Conservation (phyloP, 768 basidiomycete species). For the Macrocybe gigantea region DNA sequence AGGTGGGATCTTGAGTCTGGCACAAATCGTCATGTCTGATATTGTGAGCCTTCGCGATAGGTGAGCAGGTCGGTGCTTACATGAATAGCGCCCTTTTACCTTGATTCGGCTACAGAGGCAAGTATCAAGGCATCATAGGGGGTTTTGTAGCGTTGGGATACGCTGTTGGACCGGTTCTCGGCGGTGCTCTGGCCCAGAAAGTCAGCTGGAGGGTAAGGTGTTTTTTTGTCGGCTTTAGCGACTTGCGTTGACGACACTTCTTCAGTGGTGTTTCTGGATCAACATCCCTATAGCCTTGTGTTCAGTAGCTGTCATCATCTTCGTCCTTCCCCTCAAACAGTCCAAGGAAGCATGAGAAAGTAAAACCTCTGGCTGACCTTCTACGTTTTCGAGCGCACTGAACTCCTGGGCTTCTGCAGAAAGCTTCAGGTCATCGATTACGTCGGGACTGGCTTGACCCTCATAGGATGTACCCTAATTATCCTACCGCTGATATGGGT, state of each 20-base stretch:
- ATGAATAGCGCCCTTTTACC: not conserved
- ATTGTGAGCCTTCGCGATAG: conserved; percentile 65
- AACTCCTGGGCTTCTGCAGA: conserved; percentile 17
- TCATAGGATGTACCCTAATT: conserved; percentile 55
- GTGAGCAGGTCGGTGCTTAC: conserved; percentile 20
- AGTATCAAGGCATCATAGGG: conserved; percentile 73
- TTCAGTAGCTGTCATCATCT: conserved; percentile 49
- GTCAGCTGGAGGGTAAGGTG: conserved; percentile 53
- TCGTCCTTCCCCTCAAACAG: conserved; percentile 66
- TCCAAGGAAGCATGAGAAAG: conserved; percentile 54
- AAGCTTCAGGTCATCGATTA: conserved; percentile 68
- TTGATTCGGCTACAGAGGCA: conserved; percentile 38
- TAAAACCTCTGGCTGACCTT: conserved; percentile 10
- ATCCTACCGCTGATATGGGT: conserved; percentile 74
- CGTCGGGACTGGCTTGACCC: conserved; percentile 49
- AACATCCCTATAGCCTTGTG: conserved; percentile 53
- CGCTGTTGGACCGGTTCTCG: conserved; percentile 61
- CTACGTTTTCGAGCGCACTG: not conserved
- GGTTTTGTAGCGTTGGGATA: conserved; percentile 53
- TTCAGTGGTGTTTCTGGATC: conserved; percentile 73
- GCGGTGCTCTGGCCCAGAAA: conserved; percentile 58
- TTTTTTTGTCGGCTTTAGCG: not conserved
- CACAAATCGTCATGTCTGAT: conserved; percentile 69
- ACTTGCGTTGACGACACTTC: not conserved
- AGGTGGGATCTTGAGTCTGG: conserved; percentile 62